These are phyloP conservation scores for Aureobasidium lini DNA, from an alignment of 2,329 filamentous ascomycete species.

Conservation along the genomic window DNA sequence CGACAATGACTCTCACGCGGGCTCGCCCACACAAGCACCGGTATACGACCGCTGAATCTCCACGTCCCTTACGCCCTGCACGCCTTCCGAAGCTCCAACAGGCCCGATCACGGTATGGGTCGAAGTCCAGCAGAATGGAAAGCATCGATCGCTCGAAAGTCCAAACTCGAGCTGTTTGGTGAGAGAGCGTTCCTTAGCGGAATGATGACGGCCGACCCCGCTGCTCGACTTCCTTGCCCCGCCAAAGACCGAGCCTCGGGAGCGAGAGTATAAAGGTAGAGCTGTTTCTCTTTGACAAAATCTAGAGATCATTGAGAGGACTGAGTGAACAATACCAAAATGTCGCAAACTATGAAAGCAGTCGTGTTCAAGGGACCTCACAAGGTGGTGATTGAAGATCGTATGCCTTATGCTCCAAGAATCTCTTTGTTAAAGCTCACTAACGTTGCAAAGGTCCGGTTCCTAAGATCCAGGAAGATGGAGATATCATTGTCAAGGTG, in stretches of 20 bases:
- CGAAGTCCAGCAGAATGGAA: background rate
- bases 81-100: background rate
- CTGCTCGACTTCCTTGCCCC: background rate
- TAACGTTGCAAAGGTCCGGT: conserved; percentile 43
- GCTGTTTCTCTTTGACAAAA: background rate
- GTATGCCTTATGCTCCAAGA: conserved; percentile 25
- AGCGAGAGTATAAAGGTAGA: background rate
- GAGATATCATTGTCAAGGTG: conserved; percentile 77
- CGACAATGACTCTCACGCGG: background rate
- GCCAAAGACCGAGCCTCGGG: conserved; percentile 7
- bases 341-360: conserved; percentile 63
- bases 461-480: conserved; percentile 61
- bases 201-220: background rate
- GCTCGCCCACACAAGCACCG: background rate
- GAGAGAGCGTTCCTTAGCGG: background rate
- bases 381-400: conserved; percentile 67
- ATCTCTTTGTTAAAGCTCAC: background rate
- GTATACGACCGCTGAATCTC: background rate
- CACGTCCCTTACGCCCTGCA: background rate
- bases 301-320: background rate
- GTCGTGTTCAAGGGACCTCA: conserved; percentile 78
- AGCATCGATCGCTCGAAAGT: background rate
- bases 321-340: background rate
- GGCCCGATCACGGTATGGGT: background rate
- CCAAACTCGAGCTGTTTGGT: background rate